These are phyloP conservation scores for Leccinum boreale DNA, from an alignment of 768 basidiomycete genomes.

Conservation along the genomic window DNA sequence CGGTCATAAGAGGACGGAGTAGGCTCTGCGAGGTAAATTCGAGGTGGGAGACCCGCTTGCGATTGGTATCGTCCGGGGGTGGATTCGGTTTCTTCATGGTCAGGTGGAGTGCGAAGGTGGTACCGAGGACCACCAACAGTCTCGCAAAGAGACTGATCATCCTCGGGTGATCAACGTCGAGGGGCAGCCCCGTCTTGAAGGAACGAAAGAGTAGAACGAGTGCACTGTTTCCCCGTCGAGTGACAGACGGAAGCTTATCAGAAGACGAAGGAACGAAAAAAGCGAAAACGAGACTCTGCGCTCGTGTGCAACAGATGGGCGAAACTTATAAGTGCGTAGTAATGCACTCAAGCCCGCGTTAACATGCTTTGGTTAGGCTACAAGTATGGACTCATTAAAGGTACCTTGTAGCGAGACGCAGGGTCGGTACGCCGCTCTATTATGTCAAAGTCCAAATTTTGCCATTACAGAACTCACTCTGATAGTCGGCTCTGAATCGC, in stretches of 20 bases:
- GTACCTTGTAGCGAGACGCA: background rate
- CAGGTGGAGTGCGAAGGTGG: background rate
- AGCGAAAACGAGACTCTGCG: background rate
- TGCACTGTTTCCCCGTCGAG: background rate
- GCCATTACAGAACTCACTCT: background rate
- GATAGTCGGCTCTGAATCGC: no score
- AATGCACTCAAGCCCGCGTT: background rate
- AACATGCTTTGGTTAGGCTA: background rate
- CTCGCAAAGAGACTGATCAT: background rate
- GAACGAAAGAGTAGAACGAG: background rate
- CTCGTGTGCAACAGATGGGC: background rate
- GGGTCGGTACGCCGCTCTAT: background rate
- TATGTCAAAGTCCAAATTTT: background rate
- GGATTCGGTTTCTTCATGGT: slow-evolving; percentile 4
- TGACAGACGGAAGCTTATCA: background rate
- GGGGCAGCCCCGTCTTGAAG: background rate
- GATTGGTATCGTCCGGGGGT: background rate
- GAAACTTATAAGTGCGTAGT: background rate
- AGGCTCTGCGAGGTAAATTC: background rate
- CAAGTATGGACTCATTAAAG: background rate
- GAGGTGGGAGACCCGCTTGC: background rate
- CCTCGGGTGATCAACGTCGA: background rate
- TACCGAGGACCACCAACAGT: background rate
- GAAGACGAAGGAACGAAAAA: background rate
- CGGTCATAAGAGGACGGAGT: background rate